Conservation (phyloP, 345 rosid genomes). For the Citrus hindsii region DNA sequence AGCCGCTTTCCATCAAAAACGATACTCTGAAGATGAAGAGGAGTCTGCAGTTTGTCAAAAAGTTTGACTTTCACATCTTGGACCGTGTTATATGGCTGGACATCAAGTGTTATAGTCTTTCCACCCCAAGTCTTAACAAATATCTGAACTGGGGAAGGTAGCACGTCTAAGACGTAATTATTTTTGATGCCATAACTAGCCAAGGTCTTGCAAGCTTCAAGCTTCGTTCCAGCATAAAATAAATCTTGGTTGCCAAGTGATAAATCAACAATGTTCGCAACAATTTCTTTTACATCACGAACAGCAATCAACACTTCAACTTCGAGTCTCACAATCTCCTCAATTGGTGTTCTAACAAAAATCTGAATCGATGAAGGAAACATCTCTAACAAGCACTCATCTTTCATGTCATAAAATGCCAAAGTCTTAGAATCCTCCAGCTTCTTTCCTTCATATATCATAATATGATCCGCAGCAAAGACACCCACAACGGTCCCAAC, state of each 20-base stretch:
- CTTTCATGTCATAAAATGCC: conserved; percentile 32
- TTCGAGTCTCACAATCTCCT: conserved; percentile 2
- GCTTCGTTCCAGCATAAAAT: conserved; percentile 19
- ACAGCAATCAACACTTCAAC: conserved; percentile 17
- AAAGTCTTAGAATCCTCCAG: conserved; percentile 30
- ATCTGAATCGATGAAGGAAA: conserved; percentile 5
- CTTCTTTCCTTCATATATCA: conserved; percentile 18
- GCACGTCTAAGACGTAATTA: conserved; percentile 17
- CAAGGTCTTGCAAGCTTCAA: conserved; percentile 29
- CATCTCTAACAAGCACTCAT: conserved; percentile 23
- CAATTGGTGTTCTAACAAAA: conserved; percentile 25
- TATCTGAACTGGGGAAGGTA: conserved; percentile 15
- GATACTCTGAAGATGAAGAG: conserved; percentile 4
- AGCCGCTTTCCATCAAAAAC: conserved; percentile 29
- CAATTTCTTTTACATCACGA: conserved; percentile 28
- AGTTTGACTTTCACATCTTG: conserved; percentile 17
- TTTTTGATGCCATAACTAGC: conserved; percentile 33
- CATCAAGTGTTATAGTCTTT: conserved; percentile 32
- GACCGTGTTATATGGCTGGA: conserved; percentile 8
- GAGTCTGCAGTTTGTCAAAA: conserved; percentile 12
- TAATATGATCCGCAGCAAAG: neutral
- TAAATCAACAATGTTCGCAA: conserved; percentile 8
- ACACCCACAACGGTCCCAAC: conserved; percentile 12
- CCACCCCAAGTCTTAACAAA: conserved; percentile 33
- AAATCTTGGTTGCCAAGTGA: neutral